phyloP scores from a whole-genome alignment of 139 green algal species.

The Micractinium conductrix region DNA sequence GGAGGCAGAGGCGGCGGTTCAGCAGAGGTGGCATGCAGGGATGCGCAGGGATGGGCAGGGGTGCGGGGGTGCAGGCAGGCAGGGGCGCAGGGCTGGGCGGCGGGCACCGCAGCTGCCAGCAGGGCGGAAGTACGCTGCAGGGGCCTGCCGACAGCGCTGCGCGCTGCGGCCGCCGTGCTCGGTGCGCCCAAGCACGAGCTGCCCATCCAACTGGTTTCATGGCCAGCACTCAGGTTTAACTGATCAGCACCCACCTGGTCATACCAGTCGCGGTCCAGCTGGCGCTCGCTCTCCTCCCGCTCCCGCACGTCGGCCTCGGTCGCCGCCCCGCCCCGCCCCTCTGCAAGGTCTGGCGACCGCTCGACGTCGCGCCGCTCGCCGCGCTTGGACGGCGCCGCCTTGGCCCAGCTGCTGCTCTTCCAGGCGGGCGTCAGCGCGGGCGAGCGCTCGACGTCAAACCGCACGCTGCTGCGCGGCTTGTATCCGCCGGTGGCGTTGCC shows the following conservation, averaged over 20 bases:
- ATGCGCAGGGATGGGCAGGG: too few relatives aligned
- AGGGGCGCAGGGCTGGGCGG: too few relatives aligned
- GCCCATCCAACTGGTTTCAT: too few relatives aligned
- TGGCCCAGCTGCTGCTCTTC: conserved; percentile 69
- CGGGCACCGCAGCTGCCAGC: too few relatives aligned
- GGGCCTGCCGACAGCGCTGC: too few relatives aligned
- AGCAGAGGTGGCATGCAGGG: too few relatives aligned
- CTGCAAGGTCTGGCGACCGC: conserved; percentile 63
- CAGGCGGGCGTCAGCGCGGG: conserved; percentile 77
- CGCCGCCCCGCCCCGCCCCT: not conserved
- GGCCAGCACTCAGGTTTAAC: too few relatives aligned
- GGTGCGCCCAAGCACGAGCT: too few relatives aligned
- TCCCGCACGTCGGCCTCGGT: conserved; percentile 56
- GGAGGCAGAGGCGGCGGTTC: too few relatives aligned
- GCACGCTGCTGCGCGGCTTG: conserved; percentile 57
- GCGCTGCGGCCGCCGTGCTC: too few relatives aligned
- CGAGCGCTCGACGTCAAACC: conserved; percentile 71
- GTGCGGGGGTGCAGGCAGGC: too few relatives aligned
- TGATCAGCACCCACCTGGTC: conserved; percentile 89
- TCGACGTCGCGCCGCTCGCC: conserved; percentile 39
- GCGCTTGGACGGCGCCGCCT: conserved; percentile 16
- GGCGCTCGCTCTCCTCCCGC: conserved; percentile 77
- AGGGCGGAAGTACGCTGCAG: too few relatives aligned
- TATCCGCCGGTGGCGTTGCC: conserved; percentile 2
- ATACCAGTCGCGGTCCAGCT: conserved; percentile 89